These are phyloP conservation scores for Monosiga brevicollis DNA, from an alignment of 78 protist species.

Conservation along the genomic window DNA sequence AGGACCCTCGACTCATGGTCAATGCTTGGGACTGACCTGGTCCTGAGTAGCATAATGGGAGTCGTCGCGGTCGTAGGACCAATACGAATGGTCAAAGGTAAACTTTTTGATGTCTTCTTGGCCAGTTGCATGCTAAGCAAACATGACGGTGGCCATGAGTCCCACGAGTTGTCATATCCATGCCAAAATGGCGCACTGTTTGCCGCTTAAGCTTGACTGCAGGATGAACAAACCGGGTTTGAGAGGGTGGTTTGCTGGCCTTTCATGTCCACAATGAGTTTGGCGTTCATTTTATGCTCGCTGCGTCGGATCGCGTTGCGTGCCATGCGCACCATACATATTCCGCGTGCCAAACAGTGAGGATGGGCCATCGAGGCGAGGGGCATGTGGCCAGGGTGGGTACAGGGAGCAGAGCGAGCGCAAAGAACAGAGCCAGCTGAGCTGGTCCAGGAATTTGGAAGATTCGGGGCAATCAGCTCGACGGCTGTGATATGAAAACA, in stretches of 20 bases:
- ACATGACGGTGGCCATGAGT: not conserved
- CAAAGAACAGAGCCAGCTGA: not conserved
- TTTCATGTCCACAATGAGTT: not conserved
- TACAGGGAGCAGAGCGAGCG: not conserved
- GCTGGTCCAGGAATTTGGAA: not conserved
- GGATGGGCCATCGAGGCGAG: not conserved
- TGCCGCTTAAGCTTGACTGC: not conserved
- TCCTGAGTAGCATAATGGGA: constrained; percentile 43
- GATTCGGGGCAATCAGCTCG: not conserved
- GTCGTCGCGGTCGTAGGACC: constrained; percentile 34
- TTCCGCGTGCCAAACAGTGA: no score
- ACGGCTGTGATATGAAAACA: not conserved
- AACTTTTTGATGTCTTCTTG: constrained; percentile 16
- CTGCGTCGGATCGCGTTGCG: not conserved
- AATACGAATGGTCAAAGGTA: constrained; percentile 59
- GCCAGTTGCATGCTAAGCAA: not conserved
- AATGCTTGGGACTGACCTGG: no score
- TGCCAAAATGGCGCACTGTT: not conserved
- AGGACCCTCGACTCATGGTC: no score
- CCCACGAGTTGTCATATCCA: not conserved
- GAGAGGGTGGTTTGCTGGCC: not conserved
- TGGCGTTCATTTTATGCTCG: not conserved
- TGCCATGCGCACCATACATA: no score
- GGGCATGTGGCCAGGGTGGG: not conserved
- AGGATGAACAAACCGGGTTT: not conserved